Evolutionary conservation across 305 asterid genomes (phyloP), one percentile per base, ranked within the genome.

Genomic region (Fraxinus velutina): DNA sequence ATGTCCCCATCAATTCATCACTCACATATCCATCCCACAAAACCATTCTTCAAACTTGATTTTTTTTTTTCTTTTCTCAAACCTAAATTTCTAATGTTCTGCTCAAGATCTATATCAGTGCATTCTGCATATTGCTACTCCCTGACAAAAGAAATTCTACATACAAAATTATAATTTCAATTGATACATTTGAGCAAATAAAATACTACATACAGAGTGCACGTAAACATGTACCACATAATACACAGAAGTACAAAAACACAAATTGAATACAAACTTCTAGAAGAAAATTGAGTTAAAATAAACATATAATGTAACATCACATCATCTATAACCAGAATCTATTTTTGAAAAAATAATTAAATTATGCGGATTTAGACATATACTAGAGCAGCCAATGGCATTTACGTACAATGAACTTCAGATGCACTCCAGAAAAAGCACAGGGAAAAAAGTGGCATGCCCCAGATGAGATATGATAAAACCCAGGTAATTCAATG

Each of bases 1-100:
- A 93, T 4, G 97, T 93, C 47, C 97, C 98, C 98, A 92, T 88
- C 19, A 88, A 77, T 86, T 93, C 98, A 85, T 93, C 98, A 74
- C 97, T 93, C 72, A 82, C 88, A 82, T 91, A 89, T 76, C 90
- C 91, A 82, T 92, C 97, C 97, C 96, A 92, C 57, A 93, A 87
- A 85, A 92, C 95, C 97, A 57, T 93, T 77, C 72, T 52, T n/a
- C 22, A n/a, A 81, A 82, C 24, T 22, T 22, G 24, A 7, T 7
- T 13, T 42, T 44, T 74, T 7, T 47, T 42, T 6, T 9, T 66
- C 82, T 80, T 80, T 52, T 85, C 81, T 21, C 79, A 79, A 68
- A 57, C 39, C 68, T 15, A 78, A 60, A 36, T 74, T 3, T 12
- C 33, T 34, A 70, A 60, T 71, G 30, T 79, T 78, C 84, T 84